Conservation (phyloP, 176 grass and related monocot genomes). For the Oryza meyeriana region DNA sequence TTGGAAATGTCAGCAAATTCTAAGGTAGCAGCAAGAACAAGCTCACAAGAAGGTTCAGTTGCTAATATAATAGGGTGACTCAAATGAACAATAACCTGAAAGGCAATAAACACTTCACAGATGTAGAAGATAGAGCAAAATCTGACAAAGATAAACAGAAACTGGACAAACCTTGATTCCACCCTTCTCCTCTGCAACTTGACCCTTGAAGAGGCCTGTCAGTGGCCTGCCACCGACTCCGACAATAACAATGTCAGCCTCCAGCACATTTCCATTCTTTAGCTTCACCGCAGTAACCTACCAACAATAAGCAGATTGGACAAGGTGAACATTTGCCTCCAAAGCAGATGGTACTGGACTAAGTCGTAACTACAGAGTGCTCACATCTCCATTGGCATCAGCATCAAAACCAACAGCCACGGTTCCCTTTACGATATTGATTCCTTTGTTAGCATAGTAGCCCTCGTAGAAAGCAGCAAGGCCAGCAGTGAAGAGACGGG, state of each 20-base stretch:
- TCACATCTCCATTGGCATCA: slow-evolving; percentile 78
- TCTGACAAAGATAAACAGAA: not conserved
- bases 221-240: slow-evolving; percentile 89
- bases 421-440: slow-evolving; percentile 82
- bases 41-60: not conserved
- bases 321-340: slow-evolving; percentile 4
- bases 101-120: not conserved
- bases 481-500: slow-evolving; percentile 81
- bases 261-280: slow-evolving; percentile 76
- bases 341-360: not conserved
- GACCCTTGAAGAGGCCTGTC: slow-evolving; percentile 75
- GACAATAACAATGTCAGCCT: slow-evolving; percentile 84
- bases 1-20: not conserved
- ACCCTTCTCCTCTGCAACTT: slow-evolving; percentile 81
- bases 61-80: not conserved
- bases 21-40: not conserved
- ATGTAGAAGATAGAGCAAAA: not conserved
- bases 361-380: slow-evolving; percentile 1
- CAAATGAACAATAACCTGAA: not conserved
- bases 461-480: slow-evolving; percentile 93
- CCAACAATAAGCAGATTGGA: slow-evolving; percentile 23
- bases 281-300: slow-evolving; percentile 82
- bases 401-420: slow-evolving; percentile 78
- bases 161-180: slow-evolving; percentile 76
- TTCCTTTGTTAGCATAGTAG: slow-evolving; percentile 82